phyloP scores from a whole-genome alignment of 768 basidiomycete species.

The Tricholoma furcatifolium region DNA sequence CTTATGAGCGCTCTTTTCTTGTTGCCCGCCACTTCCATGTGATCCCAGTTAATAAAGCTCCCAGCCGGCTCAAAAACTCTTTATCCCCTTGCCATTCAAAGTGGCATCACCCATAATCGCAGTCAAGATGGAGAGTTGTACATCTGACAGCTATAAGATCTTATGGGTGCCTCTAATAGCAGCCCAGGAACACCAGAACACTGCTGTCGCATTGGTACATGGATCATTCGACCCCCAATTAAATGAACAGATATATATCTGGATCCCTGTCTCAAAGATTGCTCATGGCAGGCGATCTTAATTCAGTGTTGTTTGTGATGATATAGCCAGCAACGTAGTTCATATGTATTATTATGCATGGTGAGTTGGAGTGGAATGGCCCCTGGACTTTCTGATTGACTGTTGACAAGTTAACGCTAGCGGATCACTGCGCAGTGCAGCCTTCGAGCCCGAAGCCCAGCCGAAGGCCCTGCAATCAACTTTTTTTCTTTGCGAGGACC shows the following conservation, averaged over 20 bases:
- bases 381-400: too few relatives aligned
- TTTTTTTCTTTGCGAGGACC: slow-evolving; percentile 4
- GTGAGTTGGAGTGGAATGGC: too few relatives aligned
- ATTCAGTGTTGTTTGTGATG: too few relatives aligned
- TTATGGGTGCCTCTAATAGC: too few relatives aligned
- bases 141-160: slow-evolving; percentile 1
- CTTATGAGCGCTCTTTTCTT: not conserved
- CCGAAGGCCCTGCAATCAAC: slow-evolving; percentile 2
- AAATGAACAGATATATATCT: too few relatives aligned
- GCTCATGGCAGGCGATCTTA: too few relatives aligned
- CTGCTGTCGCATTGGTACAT: slow-evolving; percentile 1
- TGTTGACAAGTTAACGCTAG: not conserved
- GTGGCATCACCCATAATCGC: not conserved
- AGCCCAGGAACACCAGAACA: not conserved
- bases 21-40: slow-evolving; percentile 1
- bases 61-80: too few relatives aligned
- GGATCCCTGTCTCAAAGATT: too few relatives aligned
- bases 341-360: too few relatives aligned
- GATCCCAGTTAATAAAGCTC: not conserved
- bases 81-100: not conserved
- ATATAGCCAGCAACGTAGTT: too few relatives aligned
- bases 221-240: not conserved
- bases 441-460: not conserved
- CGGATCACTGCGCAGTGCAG: slow-evolving; percentile 5
- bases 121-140: slow-evolving; percentile 1